Evolutionary conservation across 495 filamentous ascomycete species (phyloP), one percentile per base, ranked within the genome.

Genomic region (Thermothielavioides terrestris): DNA sequence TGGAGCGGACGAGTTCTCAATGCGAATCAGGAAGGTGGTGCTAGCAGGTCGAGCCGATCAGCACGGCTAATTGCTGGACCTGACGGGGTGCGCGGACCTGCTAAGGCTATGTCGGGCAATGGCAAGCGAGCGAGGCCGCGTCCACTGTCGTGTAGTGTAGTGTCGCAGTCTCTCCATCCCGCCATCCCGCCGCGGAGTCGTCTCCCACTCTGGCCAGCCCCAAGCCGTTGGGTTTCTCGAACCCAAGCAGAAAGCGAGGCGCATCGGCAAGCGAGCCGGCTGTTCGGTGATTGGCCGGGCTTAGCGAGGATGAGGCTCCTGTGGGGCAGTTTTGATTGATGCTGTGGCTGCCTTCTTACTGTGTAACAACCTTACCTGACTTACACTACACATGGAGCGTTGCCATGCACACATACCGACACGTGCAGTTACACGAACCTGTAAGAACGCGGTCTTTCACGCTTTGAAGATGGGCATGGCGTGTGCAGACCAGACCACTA

Each of bases 231-330:
- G 14, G 22, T 14, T 44, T 51, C 38, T 43, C 23, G 49, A 37
- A 45, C 15, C 50, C 42, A 39, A 31, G 28, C 44, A 37, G 35
- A 44, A 34, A 43, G 37, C 34, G 35, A 49, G 56, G 61, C 56
- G 63, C 60, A 59, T 54, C 46, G 35, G 50, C 54, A 72, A 73
- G 70, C 71, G 70, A 75, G 66, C 44, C 68, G 65, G 69, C 37
- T 55, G 63, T 54, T 67, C 62, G 52, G 43, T 72, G 60, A 75
- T 75, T 75, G 71, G 71, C 42, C 49, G 21, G n/a, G 46, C 32
- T 69, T 71, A 73, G 71, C 71, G 71, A 75, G 2, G 6, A 18
- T 12, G 17, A 12, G 27, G 23, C 11, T 23, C 17, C 17, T 41
- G 18, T 39, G 34, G 43, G 45, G 26, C 38, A 26, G 43, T 36